These are phyloP conservation scores for Flaveria trinervia DNA, from an alignment of 129 eudicot species.

Conservation along the genomic window DNA sequence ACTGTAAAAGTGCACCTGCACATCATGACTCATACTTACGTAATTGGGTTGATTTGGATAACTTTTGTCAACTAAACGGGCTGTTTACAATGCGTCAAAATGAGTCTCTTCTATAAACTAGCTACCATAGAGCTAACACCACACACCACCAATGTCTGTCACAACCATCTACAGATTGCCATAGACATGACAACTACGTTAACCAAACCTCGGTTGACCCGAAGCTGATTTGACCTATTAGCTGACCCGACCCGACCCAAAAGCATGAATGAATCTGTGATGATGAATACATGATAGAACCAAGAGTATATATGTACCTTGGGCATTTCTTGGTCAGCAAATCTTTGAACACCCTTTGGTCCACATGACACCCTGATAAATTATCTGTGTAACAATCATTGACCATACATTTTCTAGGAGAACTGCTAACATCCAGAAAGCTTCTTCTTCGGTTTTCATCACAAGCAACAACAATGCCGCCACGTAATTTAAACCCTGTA, in stretches of 20 bases:
- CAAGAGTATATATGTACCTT: constrained; percentile 39
- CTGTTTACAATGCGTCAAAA: neutral
- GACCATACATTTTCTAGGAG: constrained; percentile 85
- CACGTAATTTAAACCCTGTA: constrained; percentile 91
- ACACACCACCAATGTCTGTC: neutral
- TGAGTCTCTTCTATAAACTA: neutral
- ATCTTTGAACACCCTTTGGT: constrained; percentile 90
- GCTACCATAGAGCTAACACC: neutral
- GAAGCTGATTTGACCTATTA: neutral
- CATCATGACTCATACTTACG: neutral
- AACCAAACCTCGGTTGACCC: neutral
- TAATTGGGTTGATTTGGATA: neutral
- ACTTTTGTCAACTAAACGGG: neutral
- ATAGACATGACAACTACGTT: neutral
- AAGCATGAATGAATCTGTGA: constrained; percentile 3
- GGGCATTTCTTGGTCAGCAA: constrained; percentile 78
- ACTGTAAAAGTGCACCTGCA: neutral
- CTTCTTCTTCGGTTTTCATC: constrained; percentile 98
- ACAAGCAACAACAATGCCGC: constrained; percentile 90
- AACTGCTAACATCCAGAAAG: constrained; percentile 97
- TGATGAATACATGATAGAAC: neutral
- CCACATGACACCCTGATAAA: constrained; percentile 95
- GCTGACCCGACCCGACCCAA: neutral
- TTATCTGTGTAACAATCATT: constrained; percentile 80
- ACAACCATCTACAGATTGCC: neutral